Conservation (phyloP, 352 stramenopile genomes). For the Globisporangium spinosum region DNA sequence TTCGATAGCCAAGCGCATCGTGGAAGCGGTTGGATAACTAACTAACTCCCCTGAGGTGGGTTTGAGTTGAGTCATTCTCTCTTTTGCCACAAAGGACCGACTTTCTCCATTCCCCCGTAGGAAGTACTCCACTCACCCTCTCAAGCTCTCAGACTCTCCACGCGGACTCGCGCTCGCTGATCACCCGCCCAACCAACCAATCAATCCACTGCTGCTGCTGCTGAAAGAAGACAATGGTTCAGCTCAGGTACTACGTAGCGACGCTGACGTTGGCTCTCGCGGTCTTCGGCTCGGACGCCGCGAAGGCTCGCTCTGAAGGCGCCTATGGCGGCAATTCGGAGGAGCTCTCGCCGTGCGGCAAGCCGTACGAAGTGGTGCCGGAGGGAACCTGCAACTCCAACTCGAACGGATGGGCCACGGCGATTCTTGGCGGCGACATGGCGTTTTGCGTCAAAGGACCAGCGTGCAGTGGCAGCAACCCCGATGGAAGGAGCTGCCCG, state of each 20-base stretch:
- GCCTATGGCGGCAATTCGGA: neutral
- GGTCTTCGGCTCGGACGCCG: neutral
- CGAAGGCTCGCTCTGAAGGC: neutral
- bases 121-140: neutral
- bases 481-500: neutral
- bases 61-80: slow-evolving; percentile 1
- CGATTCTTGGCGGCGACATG: neutral
- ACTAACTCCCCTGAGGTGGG: neutral
- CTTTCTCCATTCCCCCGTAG: slow-evolving; percentile 1
- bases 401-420: neutral
- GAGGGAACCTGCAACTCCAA: neutral
- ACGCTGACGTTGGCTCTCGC: neutral
- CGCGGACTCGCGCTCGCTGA: too few species aligned
- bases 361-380: neutral
- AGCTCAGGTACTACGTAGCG: neutral
- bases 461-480: neutral
- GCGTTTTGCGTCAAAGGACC: slow-evolving; percentile 2
- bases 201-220: neutral
- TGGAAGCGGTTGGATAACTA: slow-evolving; percentile 4
- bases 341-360: neutral
- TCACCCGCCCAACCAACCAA: neutral
- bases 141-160: neutral
- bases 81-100: slow-evolving; percentile 12
- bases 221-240: neutral
- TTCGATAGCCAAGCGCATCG: too few species aligned